phyloP scores from a whole-genome alignment of 306 rosid species.

The Datisca glomerata region DNA sequence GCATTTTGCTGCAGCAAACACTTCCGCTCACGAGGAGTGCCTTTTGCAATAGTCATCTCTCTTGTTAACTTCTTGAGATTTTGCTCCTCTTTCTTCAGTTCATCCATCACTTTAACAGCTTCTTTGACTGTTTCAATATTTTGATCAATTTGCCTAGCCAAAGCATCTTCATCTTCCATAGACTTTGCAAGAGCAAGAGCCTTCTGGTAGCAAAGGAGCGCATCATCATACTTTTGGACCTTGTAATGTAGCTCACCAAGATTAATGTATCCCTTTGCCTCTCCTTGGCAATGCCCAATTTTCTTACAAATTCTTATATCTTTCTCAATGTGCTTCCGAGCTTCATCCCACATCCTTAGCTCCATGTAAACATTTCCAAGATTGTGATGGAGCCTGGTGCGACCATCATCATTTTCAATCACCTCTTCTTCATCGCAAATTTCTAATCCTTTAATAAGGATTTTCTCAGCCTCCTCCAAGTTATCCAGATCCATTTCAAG shows the following conservation, averaged over 20 bases:
- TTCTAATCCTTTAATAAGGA: constrained; percentile 35
- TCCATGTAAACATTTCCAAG: constrained; percentile 73
- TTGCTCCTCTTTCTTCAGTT: constrained; percentile 54
- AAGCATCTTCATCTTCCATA: constrained; percentile 77
- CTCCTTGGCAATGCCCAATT: constrained; percentile 76
- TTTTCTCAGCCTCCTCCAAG: constrained; percentile 49
- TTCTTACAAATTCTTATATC: constrained; percentile 63
- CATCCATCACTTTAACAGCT: constrained; percentile 44
- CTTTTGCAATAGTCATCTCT: constrained; percentile 39
- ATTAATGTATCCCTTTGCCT: constrained; percentile 82
- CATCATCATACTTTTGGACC: constrained; percentile 66
- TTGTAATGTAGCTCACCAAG: constrained; percentile 66
- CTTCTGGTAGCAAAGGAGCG: constrained; percentile 38
- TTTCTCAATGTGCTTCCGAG: constrained; percentile 43
- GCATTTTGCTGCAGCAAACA: constrained; percentile 34
- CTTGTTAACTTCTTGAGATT: constrained; percentile 62
- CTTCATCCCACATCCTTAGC: constrained; percentile 64
- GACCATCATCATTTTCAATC: constrained; percentile 41
- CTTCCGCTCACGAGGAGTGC: constrained; percentile 53
- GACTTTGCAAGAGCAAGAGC: constrained; percentile 48
- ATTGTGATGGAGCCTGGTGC: constrained; percentile 86
- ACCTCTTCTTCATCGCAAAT: constrained; percentile 85
- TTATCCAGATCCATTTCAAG: constrained; percentile 82
- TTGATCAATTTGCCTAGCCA: constrained; percentile 42
- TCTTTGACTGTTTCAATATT: constrained; percentile 43